Percentiles rank a stretch among this genome's conserved stretches.
Conservation (phyloP, 2,329 filamentous ascomycete species). For the Aspergillus awamori region DNA sequence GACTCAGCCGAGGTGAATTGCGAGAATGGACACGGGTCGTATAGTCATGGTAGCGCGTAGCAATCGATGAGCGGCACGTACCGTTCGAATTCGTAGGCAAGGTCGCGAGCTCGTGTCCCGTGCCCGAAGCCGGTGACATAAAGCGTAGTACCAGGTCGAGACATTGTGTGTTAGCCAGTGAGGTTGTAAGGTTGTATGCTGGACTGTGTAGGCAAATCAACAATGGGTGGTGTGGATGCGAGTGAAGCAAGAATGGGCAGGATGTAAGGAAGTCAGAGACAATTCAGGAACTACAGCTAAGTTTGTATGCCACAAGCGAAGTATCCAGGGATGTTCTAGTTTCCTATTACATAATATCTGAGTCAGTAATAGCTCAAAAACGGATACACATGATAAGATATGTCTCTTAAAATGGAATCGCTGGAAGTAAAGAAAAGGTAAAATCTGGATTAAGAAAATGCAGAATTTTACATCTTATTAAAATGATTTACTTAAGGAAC, state of each 20-base stretch:
- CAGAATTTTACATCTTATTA: no score
- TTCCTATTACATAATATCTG: neutral
- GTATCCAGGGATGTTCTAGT: neutral
- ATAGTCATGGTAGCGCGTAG: slow-evolving; percentile 47
- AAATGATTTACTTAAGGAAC: no score
- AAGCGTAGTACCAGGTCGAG: slow-evolving; percentile 88
- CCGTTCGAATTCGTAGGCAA: slow-evolving; percentile 99
- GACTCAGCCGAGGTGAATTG: slow-evolving; percentile 40
- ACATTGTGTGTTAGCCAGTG: slow-evolving; percentile 60
- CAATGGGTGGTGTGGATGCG: neutral
- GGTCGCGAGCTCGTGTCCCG: slow-evolving; percentile 96
- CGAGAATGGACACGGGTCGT: slow-evolving; percentile 35
- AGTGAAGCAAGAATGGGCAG: slow-evolving; percentile 5
- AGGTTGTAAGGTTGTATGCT: neutral
- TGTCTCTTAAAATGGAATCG: no score
- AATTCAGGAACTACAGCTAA: slow-evolving; percentile 10
- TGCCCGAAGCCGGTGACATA: slow-evolving; percentile 99
- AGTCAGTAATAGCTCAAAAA: neutral
- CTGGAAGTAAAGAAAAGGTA: no score
- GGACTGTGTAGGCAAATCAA: neutral
- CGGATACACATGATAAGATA: neutral
- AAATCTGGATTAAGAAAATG: no score
- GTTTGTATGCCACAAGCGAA: slow-evolving; percentile 11
- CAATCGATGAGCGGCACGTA: slow-evolving; percentile 70
- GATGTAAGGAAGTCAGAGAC: slow-evolving; percentile 6